A percentile compares a stretch with the other conserved stretches of the same genome.
These are phyloP conservation scores for Clonostachys chloroleuca DNA, from an alignment of 2,329 filamentous ascomycete genomes.

Conservation along the genomic window DNA sequence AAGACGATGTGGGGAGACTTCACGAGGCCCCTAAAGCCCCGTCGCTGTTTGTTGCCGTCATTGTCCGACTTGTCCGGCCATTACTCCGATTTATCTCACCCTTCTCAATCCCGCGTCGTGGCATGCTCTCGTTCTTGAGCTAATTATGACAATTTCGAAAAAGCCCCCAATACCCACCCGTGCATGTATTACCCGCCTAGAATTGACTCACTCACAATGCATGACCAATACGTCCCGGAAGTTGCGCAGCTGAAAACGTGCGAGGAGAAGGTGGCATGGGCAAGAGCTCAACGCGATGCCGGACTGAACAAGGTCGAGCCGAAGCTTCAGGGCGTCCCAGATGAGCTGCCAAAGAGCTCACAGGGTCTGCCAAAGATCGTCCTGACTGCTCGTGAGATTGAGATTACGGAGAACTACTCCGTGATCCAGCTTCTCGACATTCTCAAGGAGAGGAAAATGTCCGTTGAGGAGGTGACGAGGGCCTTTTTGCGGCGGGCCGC, in stretches of 20 bases:
- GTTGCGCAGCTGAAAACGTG: neutral
- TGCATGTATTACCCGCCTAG: too few relatives aligned
- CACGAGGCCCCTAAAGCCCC: too few relatives aligned
- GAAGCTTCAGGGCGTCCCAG: conserved; percentile 12
- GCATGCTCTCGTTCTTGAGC: too few relatives aligned
- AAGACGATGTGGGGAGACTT: too few relatives aligned
- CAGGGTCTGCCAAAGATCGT: conserved; percentile 10
- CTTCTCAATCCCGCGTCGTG: too few relatives aligned
- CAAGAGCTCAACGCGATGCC: conserved; percentile 10
- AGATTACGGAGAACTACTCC: conserved; percentile 2
- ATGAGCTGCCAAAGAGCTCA: conserved; percentile 10
- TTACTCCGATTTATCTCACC: too few relatives aligned
- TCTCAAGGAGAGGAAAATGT: neutral
- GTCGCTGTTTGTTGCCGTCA: too few relatives aligned
- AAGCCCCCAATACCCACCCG: too few relatives aligned
- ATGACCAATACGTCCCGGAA: too few relatives aligned
- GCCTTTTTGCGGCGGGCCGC: conserved; percentile 5
- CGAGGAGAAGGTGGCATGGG: neutral
- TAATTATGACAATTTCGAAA: too few relatives aligned
- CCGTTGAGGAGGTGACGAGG: conserved; percentile 1
- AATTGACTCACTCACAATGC: too few relatives aligned
- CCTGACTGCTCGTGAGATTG: conserved; percentile 8
- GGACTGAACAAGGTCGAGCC: conserved; percentile 16
- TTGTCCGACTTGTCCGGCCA: too few relatives aligned
- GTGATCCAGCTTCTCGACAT: neutral